A percentile compares a stretch with the other conserved stretches of the same genome.
phyloP scores from a whole-genome alignment of 345 rosid genomes.

The Heritiera fomes region DNA sequence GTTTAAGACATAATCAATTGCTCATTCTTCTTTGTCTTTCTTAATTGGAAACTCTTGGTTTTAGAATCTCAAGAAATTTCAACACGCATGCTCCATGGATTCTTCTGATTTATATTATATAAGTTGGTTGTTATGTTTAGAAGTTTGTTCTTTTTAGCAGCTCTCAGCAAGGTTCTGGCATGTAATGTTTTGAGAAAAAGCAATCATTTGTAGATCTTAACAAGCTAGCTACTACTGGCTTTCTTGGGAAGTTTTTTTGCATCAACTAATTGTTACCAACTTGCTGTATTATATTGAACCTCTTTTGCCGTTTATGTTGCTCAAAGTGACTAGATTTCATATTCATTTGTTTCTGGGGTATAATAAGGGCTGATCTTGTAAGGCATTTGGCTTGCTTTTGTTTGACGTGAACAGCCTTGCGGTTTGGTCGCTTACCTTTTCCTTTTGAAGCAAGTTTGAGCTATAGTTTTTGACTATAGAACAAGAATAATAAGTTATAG shows the following conservation, averaged over 20 bases:
- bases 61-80: not conserved
- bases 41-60: not conserved
- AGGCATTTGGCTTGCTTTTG: not conserved
- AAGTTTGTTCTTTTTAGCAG: not conserved
- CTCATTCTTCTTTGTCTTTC: not conserved
- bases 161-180: not conserved
- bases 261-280: not conserved
- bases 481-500: not conserved
- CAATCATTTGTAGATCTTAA: not conserved
- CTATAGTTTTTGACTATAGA: not conserved
- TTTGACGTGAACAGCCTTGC: not conserved
- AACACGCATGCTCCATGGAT: not conserved
- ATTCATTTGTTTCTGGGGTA: not conserved
- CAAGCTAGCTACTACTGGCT: not conserved
- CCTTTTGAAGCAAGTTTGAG: not conserved
- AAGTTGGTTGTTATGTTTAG: not conserved
- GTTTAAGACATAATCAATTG: not conserved
- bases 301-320: not conserved
- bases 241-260: not conserved
- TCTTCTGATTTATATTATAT: not conserved
- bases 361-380: not conserved
- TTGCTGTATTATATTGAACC: not conserved
- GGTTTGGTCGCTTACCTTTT: not conserved
- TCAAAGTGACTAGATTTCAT: not conserved
- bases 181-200: not conserved